A percentile compares a stretch with the other conserved stretches of the same genome.
phyloP scores from a whole-genome alignment of 2,329 filamentous ascomycete species.

The Scolecobasidium constrictum region DNA sequence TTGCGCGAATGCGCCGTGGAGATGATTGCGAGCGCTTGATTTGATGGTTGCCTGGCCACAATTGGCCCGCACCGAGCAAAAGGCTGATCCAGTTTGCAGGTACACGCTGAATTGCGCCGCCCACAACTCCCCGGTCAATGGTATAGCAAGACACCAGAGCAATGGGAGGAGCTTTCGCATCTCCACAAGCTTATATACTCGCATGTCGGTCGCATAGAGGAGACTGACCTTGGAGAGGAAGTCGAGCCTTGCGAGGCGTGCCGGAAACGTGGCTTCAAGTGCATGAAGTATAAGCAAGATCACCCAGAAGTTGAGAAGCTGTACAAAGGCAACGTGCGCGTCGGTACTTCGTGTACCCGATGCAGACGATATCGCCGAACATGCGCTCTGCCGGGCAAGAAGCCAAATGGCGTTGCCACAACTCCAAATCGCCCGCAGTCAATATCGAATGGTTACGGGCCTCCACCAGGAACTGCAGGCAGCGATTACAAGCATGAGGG shows the following conservation, averaged over 20 bases:
- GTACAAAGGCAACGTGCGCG: neutral
- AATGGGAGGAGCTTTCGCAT: neutral
- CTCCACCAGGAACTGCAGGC: neutral
- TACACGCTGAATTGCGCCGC: neutral
- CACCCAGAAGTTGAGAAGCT: neutral
- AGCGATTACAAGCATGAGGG: neutral
- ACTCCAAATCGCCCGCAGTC: neutral
- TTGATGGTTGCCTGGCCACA: too few species aligned
- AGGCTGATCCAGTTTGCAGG: too few species aligned
- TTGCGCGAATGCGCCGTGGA: too few species aligned
- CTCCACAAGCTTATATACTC: neutral
- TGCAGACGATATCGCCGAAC: neutral
- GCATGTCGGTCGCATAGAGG: neutral
- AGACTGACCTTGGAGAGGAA: neutral
- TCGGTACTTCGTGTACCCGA: neutral
- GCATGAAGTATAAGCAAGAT: conserved; percentile 1
- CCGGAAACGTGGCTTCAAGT: neutral
- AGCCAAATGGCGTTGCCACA: neutral
- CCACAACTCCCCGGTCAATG: neutral
- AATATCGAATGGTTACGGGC: neutral
- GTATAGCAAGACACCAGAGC: neutral
- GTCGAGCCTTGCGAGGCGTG: neutral
- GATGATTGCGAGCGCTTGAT: too few species aligned
- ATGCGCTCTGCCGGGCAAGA: neutral
- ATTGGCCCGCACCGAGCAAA: too few species aligned